These are phyloP conservation scores for Craterostigma plantagineum DNA, from an alignment of 257 asterid species.

Conservation along the genomic window DNA sequence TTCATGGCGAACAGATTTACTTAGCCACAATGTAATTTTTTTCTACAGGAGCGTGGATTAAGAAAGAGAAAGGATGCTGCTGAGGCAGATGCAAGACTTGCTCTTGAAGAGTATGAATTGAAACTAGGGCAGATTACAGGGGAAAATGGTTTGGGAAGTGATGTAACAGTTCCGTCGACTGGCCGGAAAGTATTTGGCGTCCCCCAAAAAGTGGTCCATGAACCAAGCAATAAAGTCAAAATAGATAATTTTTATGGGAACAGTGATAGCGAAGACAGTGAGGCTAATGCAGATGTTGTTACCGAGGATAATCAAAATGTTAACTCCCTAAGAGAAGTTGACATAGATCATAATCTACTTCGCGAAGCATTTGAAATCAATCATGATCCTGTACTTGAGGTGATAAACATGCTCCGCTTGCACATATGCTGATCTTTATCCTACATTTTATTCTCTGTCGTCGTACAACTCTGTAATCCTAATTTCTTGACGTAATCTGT, in stretches of 20 bases:
- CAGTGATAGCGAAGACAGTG: slow-evolving; percentile 60
- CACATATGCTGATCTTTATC: too few relatives aligned
- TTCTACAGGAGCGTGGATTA: slow-evolving; percentile 42
- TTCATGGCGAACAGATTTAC: too few relatives aligned
- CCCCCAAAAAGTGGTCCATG: slow-evolving; percentile 28
- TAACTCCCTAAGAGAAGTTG: slow-evolving; percentile 21
- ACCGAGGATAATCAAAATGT: slow-evolving; percentile 16
- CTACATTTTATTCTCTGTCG: neutral
- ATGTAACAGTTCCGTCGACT: slow-evolving; percentile 20
- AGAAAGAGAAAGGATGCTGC: slow-evolving; percentile 62
- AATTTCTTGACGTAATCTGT: neutral
- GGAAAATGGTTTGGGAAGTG: slow-evolving; percentile 14
- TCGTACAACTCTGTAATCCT: too few relatives aligned
- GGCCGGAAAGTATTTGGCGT: slow-evolving; percentile 77
- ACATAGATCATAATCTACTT: slow-evolving; percentile 44
- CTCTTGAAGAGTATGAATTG: slow-evolving; percentile 64
- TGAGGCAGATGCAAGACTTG: slow-evolving; percentile 65
- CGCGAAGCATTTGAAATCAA: slow-evolving; percentile 41
- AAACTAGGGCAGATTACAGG: slow-evolving; percentile 40
- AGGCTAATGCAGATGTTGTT: slow-evolving; percentile 21
- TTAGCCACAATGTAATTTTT: neutral
- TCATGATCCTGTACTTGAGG: slow-evolving; percentile 64
- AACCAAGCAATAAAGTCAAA: slow-evolving; percentile 19
- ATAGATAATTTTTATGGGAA: slow-evolving; percentile 45
- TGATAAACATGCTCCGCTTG: too few relatives aligned